These are phyloP conservation scores for Phellinidium pouzarii DNA, from an alignment of 1,284 basidiomycete species.

Conservation along the genomic window DNA sequence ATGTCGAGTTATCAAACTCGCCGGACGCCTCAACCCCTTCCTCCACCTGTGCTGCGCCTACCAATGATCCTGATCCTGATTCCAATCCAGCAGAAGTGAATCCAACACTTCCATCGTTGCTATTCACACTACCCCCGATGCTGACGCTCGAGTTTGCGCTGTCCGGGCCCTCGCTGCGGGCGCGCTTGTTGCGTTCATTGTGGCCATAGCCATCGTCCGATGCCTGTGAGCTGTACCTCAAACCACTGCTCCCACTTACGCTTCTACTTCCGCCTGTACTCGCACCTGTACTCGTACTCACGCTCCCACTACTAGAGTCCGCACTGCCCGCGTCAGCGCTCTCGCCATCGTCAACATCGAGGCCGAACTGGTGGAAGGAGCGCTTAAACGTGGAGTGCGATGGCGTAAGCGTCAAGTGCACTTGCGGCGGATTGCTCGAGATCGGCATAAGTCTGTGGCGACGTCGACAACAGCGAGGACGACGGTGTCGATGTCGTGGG, in stretches of 20 bases:
- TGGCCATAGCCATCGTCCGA: conserved; percentile 3
- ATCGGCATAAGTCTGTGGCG: too few relatives aligned
- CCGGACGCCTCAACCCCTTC: background rate
- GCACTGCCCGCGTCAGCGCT: conserved; percentile 1
- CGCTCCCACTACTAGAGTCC: background rate
- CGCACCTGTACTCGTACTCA: background rate
- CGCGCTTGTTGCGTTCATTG: conserved; percentile 18
- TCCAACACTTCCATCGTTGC: background rate
- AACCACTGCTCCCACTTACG: conserved; percentile 5
- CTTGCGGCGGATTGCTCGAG: conserved; percentile 16
- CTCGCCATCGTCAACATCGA: conserved; percentile 18
- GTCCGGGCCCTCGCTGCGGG: conserved; percentile 18
- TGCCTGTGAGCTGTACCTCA: background rate
- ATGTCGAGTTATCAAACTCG: background rate
- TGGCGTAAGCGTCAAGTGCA: conserved; percentile 13
- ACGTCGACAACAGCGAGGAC: background rate
- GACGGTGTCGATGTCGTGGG: background rate
- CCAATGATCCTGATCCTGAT: background rate
- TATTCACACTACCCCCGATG: background rate
- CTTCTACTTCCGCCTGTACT: conserved; percentile 3
- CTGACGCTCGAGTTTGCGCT: background rate
- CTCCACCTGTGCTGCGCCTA: background rate
- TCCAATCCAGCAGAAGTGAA: background rate
- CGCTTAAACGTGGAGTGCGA: conserved; percentile 17
- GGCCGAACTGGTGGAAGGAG: conserved; percentile 18